Evolutionary conservation across 805 yeast genomes (phyloP), one percentile per base, ranked within the genome.

Genomic region (Pichia insulana): DNA sequence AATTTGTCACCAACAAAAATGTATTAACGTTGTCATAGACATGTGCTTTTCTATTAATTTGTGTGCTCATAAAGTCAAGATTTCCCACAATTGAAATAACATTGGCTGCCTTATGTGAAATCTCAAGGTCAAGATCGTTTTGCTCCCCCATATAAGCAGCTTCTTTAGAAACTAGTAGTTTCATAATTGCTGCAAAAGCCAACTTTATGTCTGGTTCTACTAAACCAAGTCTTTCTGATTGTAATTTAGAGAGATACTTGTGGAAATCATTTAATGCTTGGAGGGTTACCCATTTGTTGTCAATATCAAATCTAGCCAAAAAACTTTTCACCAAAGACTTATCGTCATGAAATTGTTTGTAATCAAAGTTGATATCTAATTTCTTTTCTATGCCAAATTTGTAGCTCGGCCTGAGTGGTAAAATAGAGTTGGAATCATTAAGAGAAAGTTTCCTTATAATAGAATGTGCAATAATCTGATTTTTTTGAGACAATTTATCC

Each of bases 61-160:
- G 12, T 10, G 36, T 17, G 11, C 9, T 35, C 13, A 30, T 40
- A 3, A 32, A 22, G 55, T 87, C 96, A 10, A 84, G 55, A 0
- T 87, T 76, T 0, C 97, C 97, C 34, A 92, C 68, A 19, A 78
- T 60, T 2, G 95, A 80, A 9, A 92, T 64, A 27, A 87, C 83
- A 40, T 70, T 70, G 0, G 94, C 78, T 53, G 90, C 76, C 34
- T 74, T 68, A 4, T 66, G 63, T 2, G 86, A 69, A 7, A 88
- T 70, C 1, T 64, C 63, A 9, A 65, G 61, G 49, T 70, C 69
- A 16, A 13, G 13, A 30, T 26, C 20, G 16, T 36, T 30, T 16
- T 15, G 15, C 16, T 30, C 26, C 19, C 40, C 38, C 19, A 22
- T 30, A n/a, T 18, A 26, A 15, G n/a, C n/a, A 17, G 33, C 34